Percentiles rank a stretch among this genome's conserved stretches.
Conservation (phyloP, 352 stramenopile genomes). For the Pythium vanterpoolii region DNA sequence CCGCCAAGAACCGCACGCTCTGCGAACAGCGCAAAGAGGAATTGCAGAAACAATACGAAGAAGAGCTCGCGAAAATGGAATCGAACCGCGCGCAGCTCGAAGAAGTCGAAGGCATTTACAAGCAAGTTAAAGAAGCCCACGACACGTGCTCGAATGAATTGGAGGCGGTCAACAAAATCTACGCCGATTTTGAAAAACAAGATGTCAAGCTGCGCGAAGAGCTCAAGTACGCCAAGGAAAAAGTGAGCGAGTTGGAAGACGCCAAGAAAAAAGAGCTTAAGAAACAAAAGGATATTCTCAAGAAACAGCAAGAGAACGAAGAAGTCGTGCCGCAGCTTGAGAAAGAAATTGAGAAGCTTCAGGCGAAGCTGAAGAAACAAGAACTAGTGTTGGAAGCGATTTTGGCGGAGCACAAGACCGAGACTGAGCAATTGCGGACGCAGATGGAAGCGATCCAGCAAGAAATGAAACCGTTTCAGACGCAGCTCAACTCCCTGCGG, state of each 20-base stretch:
- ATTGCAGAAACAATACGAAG: slow-evolving; percentile 73
- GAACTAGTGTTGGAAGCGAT: slow-evolving; percentile 89
- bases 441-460: slow-evolving; percentile 75
- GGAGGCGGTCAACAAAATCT: slow-evolving; percentile 90
- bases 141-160: slow-evolving; percentile 82
- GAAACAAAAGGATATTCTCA: slow-evolving; percentile 83
- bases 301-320: slow-evolving; percentile 86
- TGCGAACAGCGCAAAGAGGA: slow-evolving; percentile 64
- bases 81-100: slow-evolving; percentile 78
- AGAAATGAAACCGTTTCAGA: slow-evolving; percentile 74
- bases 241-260: slow-evolving; percentile 90
- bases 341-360: slow-evolving; percentile 64
- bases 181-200: slow-evolving; percentile 94
- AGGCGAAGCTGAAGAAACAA: slow-evolving; percentile 71
- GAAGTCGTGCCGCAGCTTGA: slow-evolving; percentile 89
- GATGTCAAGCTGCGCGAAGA: slow-evolving; percentile 98
- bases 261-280: slow-evolving; percentile 90
- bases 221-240: slow-evolving; percentile 94
- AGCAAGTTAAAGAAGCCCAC: slow-evolving; percentile 81
- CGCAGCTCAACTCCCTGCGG: slow-evolving; percentile 63
- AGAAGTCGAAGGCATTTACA: slow-evolving; percentile 78
- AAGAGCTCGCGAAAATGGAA: slow-evolving; percentile 68
- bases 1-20: slow-evolving; percentile 66
- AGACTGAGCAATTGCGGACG: slow-evolving; percentile 64
- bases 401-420: slow-evolving; percentile 70